phyloP scores from a whole-genome alignment of 345 rosid species.

The Excoecaria agallocha region DNA sequence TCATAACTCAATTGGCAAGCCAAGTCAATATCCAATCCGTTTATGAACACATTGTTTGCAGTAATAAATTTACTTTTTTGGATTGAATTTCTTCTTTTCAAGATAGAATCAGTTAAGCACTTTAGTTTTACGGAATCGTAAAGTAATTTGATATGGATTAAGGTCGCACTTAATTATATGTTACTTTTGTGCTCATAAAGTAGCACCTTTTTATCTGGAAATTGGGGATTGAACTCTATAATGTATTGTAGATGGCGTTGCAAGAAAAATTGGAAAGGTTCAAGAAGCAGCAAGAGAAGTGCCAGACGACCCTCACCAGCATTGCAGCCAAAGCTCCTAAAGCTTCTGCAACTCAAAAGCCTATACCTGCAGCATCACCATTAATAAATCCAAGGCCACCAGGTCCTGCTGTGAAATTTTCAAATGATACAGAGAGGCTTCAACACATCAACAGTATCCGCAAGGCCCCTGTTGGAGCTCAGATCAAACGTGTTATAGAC shows the following conservation, averaged over 20 bases:
- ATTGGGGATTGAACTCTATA: neutral
- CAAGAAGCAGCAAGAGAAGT: slow-evolving; percentile 75
- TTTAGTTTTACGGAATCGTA: too few relatives aligned
- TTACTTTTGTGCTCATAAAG: neutral
- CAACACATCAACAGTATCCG: slow-evolving; percentile 57
- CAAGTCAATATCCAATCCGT: too few relatives aligned
- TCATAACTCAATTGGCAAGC: too few relatives aligned
- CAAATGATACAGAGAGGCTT: slow-evolving; percentile 72
- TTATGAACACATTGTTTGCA: too few relatives aligned
- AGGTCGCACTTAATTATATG: neutral
- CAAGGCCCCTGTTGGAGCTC: slow-evolving; percentile 78
- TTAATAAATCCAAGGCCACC: slow-evolving; percentile 40
- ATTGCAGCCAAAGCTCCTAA: slow-evolving; percentile 51
- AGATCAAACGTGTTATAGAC: slow-evolving; percentile 87
- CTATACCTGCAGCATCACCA: slow-evolving; percentile 29
- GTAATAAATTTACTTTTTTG: too few relatives aligned
- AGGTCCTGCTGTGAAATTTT: slow-evolving; percentile 55
- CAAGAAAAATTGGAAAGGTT: slow-evolving; percentile 59
- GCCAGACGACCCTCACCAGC: slow-evolving; percentile 60
- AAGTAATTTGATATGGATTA: too few relatives aligned
- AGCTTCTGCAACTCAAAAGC: slow-evolving; percentile 22
- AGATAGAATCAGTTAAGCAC: too few relatives aligned
- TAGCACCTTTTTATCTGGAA: neutral
- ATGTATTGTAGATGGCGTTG: slow-evolving; percentile 48
- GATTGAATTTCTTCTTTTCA: too few relatives aligned